phyloP scores from a whole-genome alignment of 2,329 filamentous ascomycete genomes.

The Hypoxylon sp. region DNA sequence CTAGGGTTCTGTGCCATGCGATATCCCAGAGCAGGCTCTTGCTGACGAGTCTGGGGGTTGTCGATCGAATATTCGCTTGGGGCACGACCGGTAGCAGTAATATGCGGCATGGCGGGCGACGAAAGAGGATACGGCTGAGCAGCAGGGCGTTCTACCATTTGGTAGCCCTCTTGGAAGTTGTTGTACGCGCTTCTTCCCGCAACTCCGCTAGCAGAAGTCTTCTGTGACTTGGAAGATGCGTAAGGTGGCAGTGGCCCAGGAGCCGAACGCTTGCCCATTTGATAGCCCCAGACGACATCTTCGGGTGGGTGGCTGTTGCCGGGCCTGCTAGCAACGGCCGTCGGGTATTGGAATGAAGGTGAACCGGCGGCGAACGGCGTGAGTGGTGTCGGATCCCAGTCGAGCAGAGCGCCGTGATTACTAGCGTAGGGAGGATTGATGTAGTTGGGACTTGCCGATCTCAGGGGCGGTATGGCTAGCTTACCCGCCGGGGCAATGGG shows the following conservation, averaged over 20 bases:
- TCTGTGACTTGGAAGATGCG: neutral
- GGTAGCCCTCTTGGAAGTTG: neutral
- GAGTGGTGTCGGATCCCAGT: neutral
- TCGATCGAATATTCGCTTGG: neutral
- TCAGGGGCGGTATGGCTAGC: neutral
- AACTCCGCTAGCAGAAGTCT: neutral
- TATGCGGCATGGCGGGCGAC: neutral
- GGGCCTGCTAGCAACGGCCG: neutral
- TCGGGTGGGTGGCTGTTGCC: neutral
- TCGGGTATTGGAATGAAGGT: neutral
- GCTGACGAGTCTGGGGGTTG: neutral
- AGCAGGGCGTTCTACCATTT: neutral
- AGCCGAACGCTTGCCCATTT: constrained; percentile 21
- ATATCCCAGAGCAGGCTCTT: neutral
- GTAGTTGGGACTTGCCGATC: neutral
- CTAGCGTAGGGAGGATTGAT: neutral
- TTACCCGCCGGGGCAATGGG: neutral
- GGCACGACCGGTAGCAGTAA: neutral
- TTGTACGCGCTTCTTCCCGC: neutral
- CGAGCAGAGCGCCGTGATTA: neutral
- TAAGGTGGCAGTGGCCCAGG: neutral
- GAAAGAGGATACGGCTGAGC: neutral
- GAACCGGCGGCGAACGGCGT: neutral
- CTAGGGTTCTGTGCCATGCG: neutral
- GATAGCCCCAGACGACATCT: constrained; percentile 22